A percentile compares a stretch with the other conserved stretches of the same genome.
Conservation (phyloP, 2,329 filamentous ascomycete species). For the Colletotrichum gloeosporioides region DNA sequence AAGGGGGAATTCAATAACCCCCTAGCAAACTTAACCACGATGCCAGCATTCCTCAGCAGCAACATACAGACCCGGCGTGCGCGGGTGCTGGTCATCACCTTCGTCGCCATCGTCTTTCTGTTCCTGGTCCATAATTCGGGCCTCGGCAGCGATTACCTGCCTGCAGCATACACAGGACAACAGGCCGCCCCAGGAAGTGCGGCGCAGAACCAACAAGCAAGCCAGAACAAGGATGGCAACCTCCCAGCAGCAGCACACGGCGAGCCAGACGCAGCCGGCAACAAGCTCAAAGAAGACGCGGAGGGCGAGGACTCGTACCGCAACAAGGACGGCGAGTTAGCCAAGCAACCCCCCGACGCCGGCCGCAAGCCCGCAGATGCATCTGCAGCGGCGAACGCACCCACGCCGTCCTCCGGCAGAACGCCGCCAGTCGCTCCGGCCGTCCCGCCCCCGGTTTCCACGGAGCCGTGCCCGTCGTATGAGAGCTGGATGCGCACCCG, state of each 20-base stretch:
- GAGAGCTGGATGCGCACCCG: constrained; percentile 14
- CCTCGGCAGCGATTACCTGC: background rate
- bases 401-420: background rate
- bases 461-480: background rate
- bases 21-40: background rate
- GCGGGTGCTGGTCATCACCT: background rate
- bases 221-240: background rate
- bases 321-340: constrained; percentile 12
- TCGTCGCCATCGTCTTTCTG: constrained; percentile 1
- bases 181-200: background rate
- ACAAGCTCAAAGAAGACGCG: constrained; percentile 7
- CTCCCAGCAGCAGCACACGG: background rate
- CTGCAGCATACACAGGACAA: background rate
- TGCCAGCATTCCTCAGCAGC: constrained; percentile 16
- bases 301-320: constrained; percentile 16
- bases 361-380: background rate
- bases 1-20: background rate
- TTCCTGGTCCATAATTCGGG: background rate
- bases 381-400: background rate
- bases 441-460: background rate
- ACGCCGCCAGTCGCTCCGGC: background rate
- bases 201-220: background rate
- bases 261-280: background rate
- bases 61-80: background rate
- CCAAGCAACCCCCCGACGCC: background rate